Conservation (phyloP, 331 rosid species). For the Pyrus hybrid region DNA sequence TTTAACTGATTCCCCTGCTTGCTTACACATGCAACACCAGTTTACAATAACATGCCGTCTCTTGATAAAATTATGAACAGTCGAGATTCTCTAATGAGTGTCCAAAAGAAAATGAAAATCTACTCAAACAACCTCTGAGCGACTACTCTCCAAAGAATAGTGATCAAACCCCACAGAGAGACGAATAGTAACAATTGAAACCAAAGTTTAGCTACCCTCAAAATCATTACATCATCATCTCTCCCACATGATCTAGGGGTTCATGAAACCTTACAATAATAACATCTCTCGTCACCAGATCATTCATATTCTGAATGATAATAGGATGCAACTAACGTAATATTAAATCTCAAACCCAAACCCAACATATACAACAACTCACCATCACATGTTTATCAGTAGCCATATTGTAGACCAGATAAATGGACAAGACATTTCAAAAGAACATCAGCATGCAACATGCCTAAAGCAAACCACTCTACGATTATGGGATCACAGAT, state of each 20-base stretch:
- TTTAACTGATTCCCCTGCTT: background rate
- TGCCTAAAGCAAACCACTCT: background rate
- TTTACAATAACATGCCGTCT: background rate
- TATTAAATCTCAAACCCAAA: background rate
- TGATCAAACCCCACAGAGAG: background rate
- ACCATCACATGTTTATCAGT: background rate
- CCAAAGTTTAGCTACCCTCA: background rate
- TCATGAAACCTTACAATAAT: background rate
- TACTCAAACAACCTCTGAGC: no score
- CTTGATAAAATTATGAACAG: background rate
- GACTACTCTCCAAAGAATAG: background rate
- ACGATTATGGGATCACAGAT: background rate
- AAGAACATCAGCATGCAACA: background rate
- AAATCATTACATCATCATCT: background rate
- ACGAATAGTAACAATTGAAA: background rate
- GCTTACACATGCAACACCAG: background rate
- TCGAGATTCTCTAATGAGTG: background rate
- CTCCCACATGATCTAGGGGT: background rate
- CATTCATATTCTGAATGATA: background rate
- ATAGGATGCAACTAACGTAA: background rate
- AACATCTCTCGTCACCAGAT: background rate
- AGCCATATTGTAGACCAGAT: background rate
- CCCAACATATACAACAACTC: background rate
- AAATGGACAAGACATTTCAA: background rate
- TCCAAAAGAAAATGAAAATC: background rate